Evolutionary conservation across 371 early-diverging fungal genomes (phyloP), one percentile per base, ranked within the genome.

Genomic region (Mortierella sp.): DNA sequence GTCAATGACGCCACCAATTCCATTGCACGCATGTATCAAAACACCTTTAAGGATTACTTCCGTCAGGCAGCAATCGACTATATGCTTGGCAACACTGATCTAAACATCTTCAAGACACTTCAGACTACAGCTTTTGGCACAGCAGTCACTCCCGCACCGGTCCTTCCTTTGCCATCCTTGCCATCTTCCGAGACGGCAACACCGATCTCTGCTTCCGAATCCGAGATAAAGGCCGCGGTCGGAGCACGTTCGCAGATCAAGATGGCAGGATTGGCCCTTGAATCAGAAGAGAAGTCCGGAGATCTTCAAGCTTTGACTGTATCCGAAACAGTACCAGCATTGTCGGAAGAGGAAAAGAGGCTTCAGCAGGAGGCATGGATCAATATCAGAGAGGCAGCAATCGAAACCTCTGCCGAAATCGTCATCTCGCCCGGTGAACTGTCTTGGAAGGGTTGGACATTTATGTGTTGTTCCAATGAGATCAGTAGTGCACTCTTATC

Each of bases 1-100:
- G 83, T 92, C 80, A 92, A 92, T 59, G 93, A 93, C 75, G 92
- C 90, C 6, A 86, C 91, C 48, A 90, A 90, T 62, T 91, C 91
- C 9, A 70, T 92, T 37, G 85, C 91, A 7, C 77, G 93, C 30
- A 84, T 93, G 85, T 92, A 91, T 68, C 86, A 90, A 51, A 91
- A 91, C 62, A 88, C 89, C 0, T 86, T 90, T 62, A 89, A 87
- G 66, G 90, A 91, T 63, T 91, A 90, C 63, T 89, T 84, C 61
- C 67, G 83, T 4, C 84, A 84, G 53, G 84, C 82, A 16, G 65
- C 74, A 0, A 75, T 84, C n/a, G 84, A 84, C 58, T 84, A 83
- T 29, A 59, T 84, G n/a, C 66, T 83, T 19, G 84, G 84, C 1
- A 52, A 66, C n/a, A 64, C 69, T 1, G 68, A 70, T 45, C 57